Conservation (phyloP, 352 stramenopile species). For the Globisporangium echinulatum region DNA sequence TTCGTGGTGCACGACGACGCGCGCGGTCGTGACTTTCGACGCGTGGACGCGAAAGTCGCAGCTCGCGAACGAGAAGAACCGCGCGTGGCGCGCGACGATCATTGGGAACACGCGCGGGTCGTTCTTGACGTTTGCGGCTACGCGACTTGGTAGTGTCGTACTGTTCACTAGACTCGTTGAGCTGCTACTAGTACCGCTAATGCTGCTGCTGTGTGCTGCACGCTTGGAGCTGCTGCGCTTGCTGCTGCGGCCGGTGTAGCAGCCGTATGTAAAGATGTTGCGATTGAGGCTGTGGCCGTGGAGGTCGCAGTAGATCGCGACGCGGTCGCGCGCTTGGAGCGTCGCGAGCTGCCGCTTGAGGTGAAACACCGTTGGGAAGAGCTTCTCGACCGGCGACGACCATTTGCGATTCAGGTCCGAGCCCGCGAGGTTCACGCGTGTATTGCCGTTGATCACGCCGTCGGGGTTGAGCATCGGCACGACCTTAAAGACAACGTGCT, state of each 20-base stretch:
- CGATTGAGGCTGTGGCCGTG: constrained; percentile 79
- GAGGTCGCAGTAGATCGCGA: constrained; percentile 80
- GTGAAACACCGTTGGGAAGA: constrained; percentile 77
- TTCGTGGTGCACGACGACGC: constrained; percentile 88
- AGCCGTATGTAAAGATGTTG: constrained; percentile 87
- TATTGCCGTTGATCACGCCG: constrained; percentile 90
- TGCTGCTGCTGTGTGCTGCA: not conserved
- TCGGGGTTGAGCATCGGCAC: constrained; percentile 92
- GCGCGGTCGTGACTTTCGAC: constrained; percentile 82
- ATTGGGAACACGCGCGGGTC: constrained; percentile 76
- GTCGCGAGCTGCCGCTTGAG: constrained; percentile 66
- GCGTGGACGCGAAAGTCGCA: constrained; percentile 90
- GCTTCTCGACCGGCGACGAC: constrained; percentile 64
- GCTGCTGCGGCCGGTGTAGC: constrained; percentile 39
- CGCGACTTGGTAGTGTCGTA: not conserved
- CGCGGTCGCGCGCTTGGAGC: constrained; percentile 47
- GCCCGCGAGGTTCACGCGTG: constrained; percentile 78
- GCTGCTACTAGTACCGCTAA: not conserved
- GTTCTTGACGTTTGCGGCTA: constrained; percentile 24
- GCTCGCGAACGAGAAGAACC: constrained; percentile 72
- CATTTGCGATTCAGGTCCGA: constrained; percentile 84
- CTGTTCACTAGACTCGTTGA: not conserved
- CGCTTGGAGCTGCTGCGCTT: constrained; percentile 7
- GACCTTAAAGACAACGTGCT: constrained; percentile 86
- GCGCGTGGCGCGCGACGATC: constrained; percentile 65